Base-by-base conservation (phyloP, 768 basidiomycete genomes). In the Xerocomus brunneocitrinus region DNA sequence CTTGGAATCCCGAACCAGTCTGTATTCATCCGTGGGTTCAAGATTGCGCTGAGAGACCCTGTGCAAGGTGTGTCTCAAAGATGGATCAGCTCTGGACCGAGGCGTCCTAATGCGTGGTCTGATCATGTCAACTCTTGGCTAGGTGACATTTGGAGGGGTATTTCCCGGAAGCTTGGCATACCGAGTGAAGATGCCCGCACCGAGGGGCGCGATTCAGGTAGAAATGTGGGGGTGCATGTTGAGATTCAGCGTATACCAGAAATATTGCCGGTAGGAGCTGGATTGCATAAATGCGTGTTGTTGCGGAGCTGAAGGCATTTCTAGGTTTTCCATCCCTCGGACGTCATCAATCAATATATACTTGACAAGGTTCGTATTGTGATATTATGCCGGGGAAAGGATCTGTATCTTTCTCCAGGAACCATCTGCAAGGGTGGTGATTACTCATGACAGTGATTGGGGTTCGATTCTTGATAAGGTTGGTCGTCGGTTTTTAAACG, bases 21-120 rank as follows among this genome's bases (percentile, higher is more conserved):
- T 24, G 60, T 69, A 22, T 67, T 70, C 34, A 59, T 71, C 24
- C 62, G 61, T 8, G 69, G 70, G 7, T 70, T 68, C 58, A 71
- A 67, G 55, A 55, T 66, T 40, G 61, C 61, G n/a, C 16, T 62
- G n/a, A 48, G 66, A 43, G 56, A 53, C 16, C 19, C 38, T 13
- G 38, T 49, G 38, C 60, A 50, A 43, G 58, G 53, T 19, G 49
- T 56, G 6, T 55, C 63, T 3, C 63, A 5, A 19, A 19, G 19
- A 19, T 19, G 19, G 8, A 8, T 5, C 8, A 39, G 42, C 16
- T 16, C 13, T 41, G 24, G 8, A 16, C 9, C 1, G 47, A 34
- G 34, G 6, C 9, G 32, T 32, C 8, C 32, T 10, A 32, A 32
- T 32, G 32, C 9, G 9, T 10, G 32, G 32, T 7, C 32, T 32